Conservation (phyloP, 768 basidiomycete genomes). For the Rubroboletus satanas region DNA sequence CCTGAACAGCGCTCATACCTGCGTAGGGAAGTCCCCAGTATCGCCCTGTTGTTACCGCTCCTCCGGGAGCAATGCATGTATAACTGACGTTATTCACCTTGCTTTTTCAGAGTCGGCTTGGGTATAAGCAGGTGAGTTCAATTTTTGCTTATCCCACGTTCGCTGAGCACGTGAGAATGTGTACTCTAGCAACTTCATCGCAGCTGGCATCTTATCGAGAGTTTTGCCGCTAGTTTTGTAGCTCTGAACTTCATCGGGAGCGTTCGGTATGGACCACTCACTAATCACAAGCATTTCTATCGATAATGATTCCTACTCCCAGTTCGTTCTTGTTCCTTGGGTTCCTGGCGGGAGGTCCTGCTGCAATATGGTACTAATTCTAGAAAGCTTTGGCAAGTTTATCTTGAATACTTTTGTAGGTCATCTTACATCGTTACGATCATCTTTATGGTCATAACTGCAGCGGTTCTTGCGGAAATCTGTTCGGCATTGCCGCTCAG, state of each 20-base stretch:
- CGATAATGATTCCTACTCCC: background rate
- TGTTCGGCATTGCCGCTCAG: slow-evolving; percentile 85
- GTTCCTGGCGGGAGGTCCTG: slow-evolving; percentile 80
- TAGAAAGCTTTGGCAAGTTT: background rate
- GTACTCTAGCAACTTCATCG: slow-evolving; percentile 73
- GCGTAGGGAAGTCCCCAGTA: slow-evolving; percentile 95
- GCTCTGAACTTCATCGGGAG: slow-evolving; percentile 90
- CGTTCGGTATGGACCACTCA: slow-evolving; percentile 51
- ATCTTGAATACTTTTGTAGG: slow-evolving; percentile 44
- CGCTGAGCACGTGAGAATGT: background rate
- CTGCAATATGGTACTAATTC: slow-evolving; percentile 65
- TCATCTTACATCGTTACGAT: slow-evolving; percentile 80
- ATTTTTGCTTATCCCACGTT: background rate
- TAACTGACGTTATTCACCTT: slow-evolving; percentile 47
- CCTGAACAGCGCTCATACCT: slow-evolving; percentile 97
- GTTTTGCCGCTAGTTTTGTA: slow-evolving; percentile 83
- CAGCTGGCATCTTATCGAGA: slow-evolving; percentile 78
- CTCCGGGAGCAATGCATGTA: slow-evolving; percentile 35
- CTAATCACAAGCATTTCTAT: slow-evolving; percentile 2
- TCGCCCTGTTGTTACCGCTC: slow-evolving; percentile 44
- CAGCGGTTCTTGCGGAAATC: slow-evolving; percentile 82
- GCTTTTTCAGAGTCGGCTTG: slow-evolving; percentile 57
- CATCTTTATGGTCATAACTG: slow-evolving; percentile 85
- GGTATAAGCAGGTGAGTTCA: slow-evolving; percentile 67
- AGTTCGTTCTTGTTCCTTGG: slow-evolving; percentile 81